Percentiles rank a stretch among this genome's conserved stretches.
phyloP scores from a whole-genome alignment of 805 yeast genomes.

The Suhomyces kilbournensis region DNA sequence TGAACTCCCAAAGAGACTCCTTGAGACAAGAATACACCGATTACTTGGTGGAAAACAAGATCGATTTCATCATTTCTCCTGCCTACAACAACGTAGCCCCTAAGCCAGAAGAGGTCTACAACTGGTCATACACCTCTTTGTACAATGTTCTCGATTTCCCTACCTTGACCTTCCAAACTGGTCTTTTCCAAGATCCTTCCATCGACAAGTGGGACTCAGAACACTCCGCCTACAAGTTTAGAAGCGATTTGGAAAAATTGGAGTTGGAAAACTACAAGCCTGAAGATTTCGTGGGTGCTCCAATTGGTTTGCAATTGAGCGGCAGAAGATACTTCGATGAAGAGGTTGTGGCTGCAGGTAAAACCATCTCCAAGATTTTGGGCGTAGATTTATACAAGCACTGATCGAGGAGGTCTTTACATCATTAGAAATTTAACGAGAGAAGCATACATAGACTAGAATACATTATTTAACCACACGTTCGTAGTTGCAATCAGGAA shows the following conservation, averaged over 20 bases:
- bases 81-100: conserved; percentile 73
- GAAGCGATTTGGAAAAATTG: conserved; percentile 47
- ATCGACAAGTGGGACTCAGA: conserved; percentile 48
- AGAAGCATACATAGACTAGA: not conserved
- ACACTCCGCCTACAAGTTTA: conserved; percentile 32
- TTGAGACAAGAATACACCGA: conserved; percentile 57
- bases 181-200: conserved; percentile 54
- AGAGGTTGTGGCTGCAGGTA: conserved; percentile 51
- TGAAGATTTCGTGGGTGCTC: conserved; percentile 48
- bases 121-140: conserved; percentile 79
- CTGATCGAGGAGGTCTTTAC: conserved; percentile 3
- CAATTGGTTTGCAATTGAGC: conserved; percentile 51
- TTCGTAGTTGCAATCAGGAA: too few species aligned
- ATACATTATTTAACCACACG: not conserved
- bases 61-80: conserved; percentile 69
- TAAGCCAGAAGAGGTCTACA: conserved; percentile 55
- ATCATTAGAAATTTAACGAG: not conserved
- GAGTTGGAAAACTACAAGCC: conserved; percentile 49
- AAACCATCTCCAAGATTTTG: conserved; percentile 36
- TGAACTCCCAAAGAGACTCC: conserved; percentile 54
- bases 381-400: conserved; percentile 25
- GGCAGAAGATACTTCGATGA: conserved; percentile 58
- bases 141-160: conserved; percentile 75
- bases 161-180: conserved; percentile 60
- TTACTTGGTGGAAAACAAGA: conserved; percentile 49